Percentiles rank a stretch among this genome's conserved stretches.
Conservation (phyloP, 2,329 filamentous ascomycete genomes). For the Westerdykella aurantiaca region DNA sequence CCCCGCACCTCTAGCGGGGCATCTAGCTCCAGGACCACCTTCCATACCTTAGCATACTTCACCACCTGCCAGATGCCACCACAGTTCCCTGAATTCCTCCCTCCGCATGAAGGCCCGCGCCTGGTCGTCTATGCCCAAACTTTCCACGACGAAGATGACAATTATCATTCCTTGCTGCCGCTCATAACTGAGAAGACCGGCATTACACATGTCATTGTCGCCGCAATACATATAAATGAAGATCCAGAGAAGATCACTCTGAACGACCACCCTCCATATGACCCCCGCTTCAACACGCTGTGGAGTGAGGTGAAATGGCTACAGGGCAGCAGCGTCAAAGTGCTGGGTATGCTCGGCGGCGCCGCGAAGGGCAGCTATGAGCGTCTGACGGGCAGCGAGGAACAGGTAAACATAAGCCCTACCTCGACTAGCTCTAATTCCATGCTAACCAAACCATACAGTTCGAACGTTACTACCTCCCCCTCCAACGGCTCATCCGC, state of each 20-base stretch:
- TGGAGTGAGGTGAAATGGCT: conserved; percentile 73
- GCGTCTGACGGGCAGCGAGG: conserved; percentile 36
- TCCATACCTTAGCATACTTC: not conserved
- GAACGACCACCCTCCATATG: conserved; percentile 70
- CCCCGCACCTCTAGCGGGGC: not conserved
- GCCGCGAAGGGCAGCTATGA: conserved; percentile 70
- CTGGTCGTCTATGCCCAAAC: conserved; percentile 61
- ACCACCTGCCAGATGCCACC: conserved; percentile 24
- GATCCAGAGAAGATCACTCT: conserved; percentile 63
- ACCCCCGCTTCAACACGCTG: conserved; percentile 62
- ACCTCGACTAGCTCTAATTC: not conserved
- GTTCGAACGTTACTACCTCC: conserved; percentile 70
- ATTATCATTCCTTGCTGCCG: conserved; percentile 57
- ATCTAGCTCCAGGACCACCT: not conserved
- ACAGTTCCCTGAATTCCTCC: conserved; percentile 26
- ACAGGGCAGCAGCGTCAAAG: conserved; percentile 67
- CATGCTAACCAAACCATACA: conserved; percentile 21
- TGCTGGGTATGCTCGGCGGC: conserved; percentile 83
- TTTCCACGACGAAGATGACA: conserved; percentile 50
- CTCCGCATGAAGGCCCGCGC: conserved; percentile 33
- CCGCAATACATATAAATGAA: conserved; percentile 76
- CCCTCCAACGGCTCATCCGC: conserved; percentile 60
- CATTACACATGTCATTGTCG: conserved; percentile 77
- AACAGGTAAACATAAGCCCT: conserved; percentile 17
- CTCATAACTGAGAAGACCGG: conserved; percentile 55